Evolutionary conservation across 208 protist species (phyloP).

Genomic region (Jaenimonas drosophilae): DNA sequence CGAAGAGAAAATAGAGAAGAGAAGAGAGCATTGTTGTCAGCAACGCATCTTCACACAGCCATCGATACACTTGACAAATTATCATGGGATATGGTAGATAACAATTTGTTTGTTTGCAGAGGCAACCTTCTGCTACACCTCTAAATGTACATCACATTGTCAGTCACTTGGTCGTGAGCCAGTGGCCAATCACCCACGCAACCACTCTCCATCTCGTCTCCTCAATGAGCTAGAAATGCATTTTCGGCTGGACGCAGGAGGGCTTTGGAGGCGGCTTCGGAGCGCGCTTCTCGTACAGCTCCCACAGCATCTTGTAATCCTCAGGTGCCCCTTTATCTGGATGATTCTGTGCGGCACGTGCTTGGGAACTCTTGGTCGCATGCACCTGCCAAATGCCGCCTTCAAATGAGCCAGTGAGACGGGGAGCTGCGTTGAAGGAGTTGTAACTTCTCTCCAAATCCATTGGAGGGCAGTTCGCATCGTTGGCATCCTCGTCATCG

Average conservation of each 20-base stretch:
- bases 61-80: too few species aligned
- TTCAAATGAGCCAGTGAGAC: background rate
- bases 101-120: background rate
- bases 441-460: too few species aligned
- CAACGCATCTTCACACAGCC: background rate
- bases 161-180: background rate
- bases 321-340: background rate
- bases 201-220: background rate
- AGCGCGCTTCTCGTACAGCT: constrained; percentile 28
- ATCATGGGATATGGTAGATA: background rate
- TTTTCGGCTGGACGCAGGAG: background rate
- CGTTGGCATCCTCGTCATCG: background rate
- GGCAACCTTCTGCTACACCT: background rate
- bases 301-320: constrained; percentile 29
- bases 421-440: too few species aligned
- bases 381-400: background rate
- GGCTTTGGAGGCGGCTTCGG: constrained; percentile 4
- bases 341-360: background rate
- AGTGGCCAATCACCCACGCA: background rate
- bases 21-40: constrained; percentile 3
- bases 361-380: background rate
- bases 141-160: constrained; percentile 2
- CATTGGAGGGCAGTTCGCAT: too few species aligned
- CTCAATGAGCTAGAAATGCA: constrained; percentile 10
- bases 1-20: constrained; percentile 1